A percentile compares a stretch with the other conserved stretches of the same genome.
Evolutionary conservation across 2,329 filamentous ascomycete genomes (phyloP).

Genomic region (Xylaria hypoxylon): DNA sequence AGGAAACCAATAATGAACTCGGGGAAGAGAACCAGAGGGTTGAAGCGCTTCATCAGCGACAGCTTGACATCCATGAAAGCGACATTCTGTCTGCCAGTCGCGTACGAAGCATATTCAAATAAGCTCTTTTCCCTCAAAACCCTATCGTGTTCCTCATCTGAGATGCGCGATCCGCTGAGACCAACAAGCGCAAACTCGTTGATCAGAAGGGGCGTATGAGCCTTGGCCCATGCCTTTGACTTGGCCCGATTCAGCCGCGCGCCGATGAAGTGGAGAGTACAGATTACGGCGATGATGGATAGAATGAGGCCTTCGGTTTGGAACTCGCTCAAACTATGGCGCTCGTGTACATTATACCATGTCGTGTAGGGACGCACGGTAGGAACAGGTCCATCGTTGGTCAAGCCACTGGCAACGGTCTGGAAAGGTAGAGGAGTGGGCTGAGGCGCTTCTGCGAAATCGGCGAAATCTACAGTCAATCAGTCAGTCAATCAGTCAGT

Average conservation of each 20-base stretch:
- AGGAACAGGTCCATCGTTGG: constrained; percentile 59
- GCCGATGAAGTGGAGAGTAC: constrained; percentile 84
- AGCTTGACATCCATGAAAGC: constrained; percentile 91
- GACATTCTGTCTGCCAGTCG: constrained; percentile 90
- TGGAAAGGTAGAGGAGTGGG: constrained; percentile 66
- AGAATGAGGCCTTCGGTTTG: constrained; percentile 86
- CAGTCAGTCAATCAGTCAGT: constrained; percentile 30
- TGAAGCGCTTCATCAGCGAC: constrained; percentile 86
- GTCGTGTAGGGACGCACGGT: constrained; percentile 79
- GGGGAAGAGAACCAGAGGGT: constrained; percentile 71
- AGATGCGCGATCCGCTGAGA: constrained; percentile 70
- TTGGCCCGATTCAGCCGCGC: constrained; percentile 82
- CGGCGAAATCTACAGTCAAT: constrained; percentile 83
- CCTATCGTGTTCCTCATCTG: constrained; percentile 63
- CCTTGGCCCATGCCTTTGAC: constrained; percentile 82
- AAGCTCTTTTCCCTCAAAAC: constrained; percentile 87
- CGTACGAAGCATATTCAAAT: constrained; percentile 88
- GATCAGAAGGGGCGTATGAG: constrained; percentile 77
- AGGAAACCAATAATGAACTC: constrained; percentile 81
- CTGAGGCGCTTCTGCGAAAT: constrained; percentile 85
- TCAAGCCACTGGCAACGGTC: constrained; percentile 59
- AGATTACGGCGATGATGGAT: constrained; percentile 76
- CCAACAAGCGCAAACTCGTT: constrained; percentile 90
- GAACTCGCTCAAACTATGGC: constrained; percentile 86
- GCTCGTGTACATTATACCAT: constrained; percentile 98